Evolutionary conservation across 2,329 filamentous ascomycete genomes (phyloP).

Genomic region (Aspergillus spinulosporus): DNA sequence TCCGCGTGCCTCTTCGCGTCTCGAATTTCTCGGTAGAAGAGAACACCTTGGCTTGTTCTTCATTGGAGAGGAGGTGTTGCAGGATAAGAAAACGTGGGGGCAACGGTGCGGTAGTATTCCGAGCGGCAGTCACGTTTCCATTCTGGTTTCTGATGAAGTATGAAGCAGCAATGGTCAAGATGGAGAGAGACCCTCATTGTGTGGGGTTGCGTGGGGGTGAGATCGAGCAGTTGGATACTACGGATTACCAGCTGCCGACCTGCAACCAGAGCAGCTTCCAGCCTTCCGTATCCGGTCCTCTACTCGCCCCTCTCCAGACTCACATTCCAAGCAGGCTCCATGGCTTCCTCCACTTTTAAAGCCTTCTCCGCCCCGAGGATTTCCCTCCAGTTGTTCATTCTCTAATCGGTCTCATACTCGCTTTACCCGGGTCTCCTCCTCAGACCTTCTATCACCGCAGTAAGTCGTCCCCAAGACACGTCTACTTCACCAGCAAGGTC

Average conservation of each 20-base stretch:
- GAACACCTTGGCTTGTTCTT: background rate
- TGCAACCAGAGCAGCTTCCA: constrained; percentile 7
- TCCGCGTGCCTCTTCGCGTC: background rate
- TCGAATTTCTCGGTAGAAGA: background rate
- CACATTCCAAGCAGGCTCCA: constrained; percentile 2
- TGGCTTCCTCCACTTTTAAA: constrained; percentile 12
- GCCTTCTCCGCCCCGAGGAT: background rate
- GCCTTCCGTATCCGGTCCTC: constrained; percentile 1
- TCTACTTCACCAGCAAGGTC: background rate
- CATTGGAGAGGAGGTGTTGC: background rate
- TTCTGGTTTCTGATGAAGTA: background rate
- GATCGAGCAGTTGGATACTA: background rate
- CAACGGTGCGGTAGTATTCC: background rate
- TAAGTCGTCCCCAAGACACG: background rate
- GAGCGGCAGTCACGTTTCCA: background rate
- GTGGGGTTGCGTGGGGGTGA: constrained; percentile 20
- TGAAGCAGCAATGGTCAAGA: background rate
- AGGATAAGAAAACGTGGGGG: constrained; percentile 15
- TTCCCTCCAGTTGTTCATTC: background rate
- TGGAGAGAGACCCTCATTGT: constrained; percentile 9
- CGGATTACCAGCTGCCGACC: background rate
- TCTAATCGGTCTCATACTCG: background rate
- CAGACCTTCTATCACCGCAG: constrained; percentile 3
- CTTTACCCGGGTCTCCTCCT: background rate
- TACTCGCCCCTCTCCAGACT: background rate